Percentiles rank a stretch among this genome's conserved stretches.
Conservation (phyloP, 345 rosid genomes). For the Trapa incisa region DNA sequence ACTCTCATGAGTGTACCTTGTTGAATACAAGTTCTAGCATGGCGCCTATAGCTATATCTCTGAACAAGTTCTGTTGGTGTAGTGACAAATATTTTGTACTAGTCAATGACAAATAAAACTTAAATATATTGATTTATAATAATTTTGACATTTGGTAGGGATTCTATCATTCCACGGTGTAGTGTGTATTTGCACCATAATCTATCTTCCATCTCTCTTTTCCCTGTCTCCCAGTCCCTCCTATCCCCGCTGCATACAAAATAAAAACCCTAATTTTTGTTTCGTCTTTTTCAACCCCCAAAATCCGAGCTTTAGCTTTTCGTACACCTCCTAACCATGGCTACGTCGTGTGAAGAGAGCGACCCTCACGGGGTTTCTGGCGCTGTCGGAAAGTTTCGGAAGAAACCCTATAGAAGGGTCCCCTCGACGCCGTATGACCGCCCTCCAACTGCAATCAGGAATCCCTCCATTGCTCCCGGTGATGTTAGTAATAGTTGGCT, state of each 20-base stretch:
- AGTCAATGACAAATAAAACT: too few species aligned
- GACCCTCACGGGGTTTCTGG: constrained; percentile 32
- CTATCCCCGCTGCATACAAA: neutral
- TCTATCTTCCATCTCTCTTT: too few species aligned
- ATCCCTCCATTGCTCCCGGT: constrained; percentile 20
- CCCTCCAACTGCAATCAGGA: constrained; percentile 36
- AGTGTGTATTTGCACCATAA: too few species aligned
- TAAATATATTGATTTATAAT: too few species aligned
- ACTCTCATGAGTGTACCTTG: too few species aligned
- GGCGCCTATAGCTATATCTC: neutral
- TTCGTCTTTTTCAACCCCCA: constrained; percentile 6
- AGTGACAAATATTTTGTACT: too few species aligned
- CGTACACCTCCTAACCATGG: constrained; percentile 26
- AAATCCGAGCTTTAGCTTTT: constrained; percentile 24
- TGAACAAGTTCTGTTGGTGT: too few species aligned
- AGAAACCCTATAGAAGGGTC: constrained; percentile 39
- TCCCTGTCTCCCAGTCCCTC: neutral
- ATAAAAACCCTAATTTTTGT: constrained; percentile 5
- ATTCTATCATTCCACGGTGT: too few species aligned
- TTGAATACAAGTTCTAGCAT: neutral
- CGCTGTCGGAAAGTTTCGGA: constrained; percentile 61
- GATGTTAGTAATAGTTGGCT: constrained; percentile 46
- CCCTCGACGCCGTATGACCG: constrained; percentile 71
- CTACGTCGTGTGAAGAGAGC: constrained; percentile 40
- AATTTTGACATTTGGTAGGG: too few species aligned